phyloP scores from a whole-genome alignment of 441 rosid genomes.

The Erodium chrysanthum region DNA sequence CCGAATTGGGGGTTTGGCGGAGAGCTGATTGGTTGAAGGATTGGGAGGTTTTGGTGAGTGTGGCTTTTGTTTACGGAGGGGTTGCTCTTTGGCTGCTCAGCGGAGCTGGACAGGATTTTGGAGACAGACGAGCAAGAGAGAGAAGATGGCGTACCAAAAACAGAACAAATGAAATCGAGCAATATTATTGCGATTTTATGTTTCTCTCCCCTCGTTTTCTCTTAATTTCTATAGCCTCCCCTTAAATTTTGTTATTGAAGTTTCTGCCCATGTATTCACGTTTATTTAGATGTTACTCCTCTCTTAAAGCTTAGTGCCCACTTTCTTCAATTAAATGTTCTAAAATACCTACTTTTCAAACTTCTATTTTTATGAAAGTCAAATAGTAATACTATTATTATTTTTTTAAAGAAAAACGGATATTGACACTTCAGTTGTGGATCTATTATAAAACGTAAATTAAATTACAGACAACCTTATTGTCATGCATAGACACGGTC shows the following conservation, averaged over 20 bases:
- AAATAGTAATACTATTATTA: no score
- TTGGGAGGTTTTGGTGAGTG: conserved; percentile 11
- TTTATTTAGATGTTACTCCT: no score
- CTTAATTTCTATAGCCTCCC: not conserved
- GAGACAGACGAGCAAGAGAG: conserved; percentile 1
- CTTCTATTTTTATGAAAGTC: no score
- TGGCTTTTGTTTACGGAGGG: not conserved
- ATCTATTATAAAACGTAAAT: no score
- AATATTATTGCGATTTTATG: not conserved
- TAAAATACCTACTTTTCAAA: no score
- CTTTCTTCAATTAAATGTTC: no score
- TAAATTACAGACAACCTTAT: no score
- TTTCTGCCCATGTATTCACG: not conserved
- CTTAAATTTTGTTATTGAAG: not conserved
- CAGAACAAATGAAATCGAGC: conserved; percentile 1
- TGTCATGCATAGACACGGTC: no score
- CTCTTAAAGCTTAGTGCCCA: no score
- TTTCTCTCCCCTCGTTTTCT: not conserved
- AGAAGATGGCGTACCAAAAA: conserved; percentile 5
- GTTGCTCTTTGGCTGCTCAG: conserved; percentile 4
- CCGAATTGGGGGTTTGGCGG: conserved; percentile 14
- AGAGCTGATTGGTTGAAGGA: conserved; percentile 2
- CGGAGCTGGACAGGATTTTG: conserved; percentile 15
- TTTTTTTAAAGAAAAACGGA: no score
- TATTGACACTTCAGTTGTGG: no score